Conservation (phyloP, 306 rosid genomes). For the Rubus idaeus region DNA sequence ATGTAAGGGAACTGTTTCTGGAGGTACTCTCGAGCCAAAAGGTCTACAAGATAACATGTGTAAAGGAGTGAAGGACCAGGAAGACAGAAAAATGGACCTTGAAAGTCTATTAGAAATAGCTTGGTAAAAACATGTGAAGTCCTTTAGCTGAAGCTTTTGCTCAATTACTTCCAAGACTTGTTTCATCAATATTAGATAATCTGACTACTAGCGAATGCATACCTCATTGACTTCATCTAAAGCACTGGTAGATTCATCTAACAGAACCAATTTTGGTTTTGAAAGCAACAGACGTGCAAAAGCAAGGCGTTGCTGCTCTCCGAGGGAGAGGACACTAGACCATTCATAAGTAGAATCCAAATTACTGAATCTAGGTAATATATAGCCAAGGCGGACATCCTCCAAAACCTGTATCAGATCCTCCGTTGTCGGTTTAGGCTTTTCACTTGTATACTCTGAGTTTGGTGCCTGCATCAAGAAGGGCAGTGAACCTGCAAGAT, state of each 20-base stretch:
- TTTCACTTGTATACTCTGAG: conserved; percentile 35
- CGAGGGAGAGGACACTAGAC: conserved; percentile 96
- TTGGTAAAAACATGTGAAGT: not conserved
- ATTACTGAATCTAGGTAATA: conserved; percentile 68
- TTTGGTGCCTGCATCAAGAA: conserved; percentile 55
- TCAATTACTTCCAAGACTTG: not conserved
- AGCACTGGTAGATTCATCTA: conserved; percentile 96
- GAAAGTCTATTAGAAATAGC: not conserved
- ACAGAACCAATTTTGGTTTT: conserved; percentile 67
- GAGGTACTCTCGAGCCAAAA: not conserved
- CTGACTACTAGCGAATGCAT: conserved; percentile 26
- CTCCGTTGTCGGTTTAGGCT: conserved; percentile 65
- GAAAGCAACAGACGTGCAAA: conserved; percentile 90
- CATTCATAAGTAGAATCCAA: conserved; percentile 80
- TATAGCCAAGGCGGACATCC: conserved; percentile 75
- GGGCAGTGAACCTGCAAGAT: conserved; percentile 62
- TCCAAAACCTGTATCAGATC: conserved; percentile 70
- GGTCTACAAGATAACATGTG: not conserved
- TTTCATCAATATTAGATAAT: not conserved
- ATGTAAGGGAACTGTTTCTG: not conserved
- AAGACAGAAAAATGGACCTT: conserved; percentile 1
- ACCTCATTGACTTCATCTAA: conserved; percentile 97
- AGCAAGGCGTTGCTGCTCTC: conserved; percentile 98
- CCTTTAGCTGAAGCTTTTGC: not conserved
- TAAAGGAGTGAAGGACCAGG: not conserved